Evolutionary conservation across 179 eudicot species (phyloP).

Genomic region (Amaranthus tricolor): DNA sequence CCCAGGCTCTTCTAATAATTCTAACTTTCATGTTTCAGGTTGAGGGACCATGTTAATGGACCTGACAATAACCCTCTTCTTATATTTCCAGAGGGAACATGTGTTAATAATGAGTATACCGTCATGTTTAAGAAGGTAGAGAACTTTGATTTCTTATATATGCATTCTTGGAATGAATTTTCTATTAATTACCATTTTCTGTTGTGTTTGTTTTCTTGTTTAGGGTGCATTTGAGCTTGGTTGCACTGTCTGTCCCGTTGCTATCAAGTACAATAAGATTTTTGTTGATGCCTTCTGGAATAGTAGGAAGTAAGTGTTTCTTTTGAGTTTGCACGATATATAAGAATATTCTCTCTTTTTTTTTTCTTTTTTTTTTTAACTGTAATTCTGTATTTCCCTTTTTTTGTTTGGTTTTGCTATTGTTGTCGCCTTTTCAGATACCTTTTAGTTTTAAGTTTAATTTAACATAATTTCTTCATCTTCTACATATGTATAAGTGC

Average conservation of each 20-base stretch:
- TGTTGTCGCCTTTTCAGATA: too few relatives aligned
- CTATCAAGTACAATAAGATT: conserved; percentile 97
- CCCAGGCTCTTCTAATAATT: conserved; percentile 3
- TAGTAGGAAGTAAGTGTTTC: conserved; percentile 73
- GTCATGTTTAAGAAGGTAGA: conserved; percentile 97
- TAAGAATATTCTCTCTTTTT: too few relatives aligned
- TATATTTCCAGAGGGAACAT: conserved; percentile 97
- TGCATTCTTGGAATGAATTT: neutral
- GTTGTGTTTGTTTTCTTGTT: conserved; percentile 5
- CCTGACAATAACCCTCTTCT: conserved; percentile 94
- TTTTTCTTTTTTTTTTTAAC: too few relatives aligned
- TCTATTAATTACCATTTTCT: conserved; percentile 6
- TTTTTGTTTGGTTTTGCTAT: too few relatives aligned
- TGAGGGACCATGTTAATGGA: conserved; percentile 90
- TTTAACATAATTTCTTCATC: too few relatives aligned
- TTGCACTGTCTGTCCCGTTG: conserved; percentile 91
- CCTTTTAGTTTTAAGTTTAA: too few relatives aligned
- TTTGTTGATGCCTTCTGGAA: conserved; percentile 99
- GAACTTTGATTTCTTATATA: neutral
- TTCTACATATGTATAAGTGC: too few relatives aligned
- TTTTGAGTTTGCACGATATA: neutral
- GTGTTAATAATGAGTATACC: conserved; percentile 92
- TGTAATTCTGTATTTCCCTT: too few relatives aligned
- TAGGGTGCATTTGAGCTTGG: conserved; percentile 99
- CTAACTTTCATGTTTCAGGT: conserved; percentile 46